Base-by-base conservation (phyloP, 2,329 filamentous ascomycete genomes). In the Fusarium austroafricanum region DNA sequence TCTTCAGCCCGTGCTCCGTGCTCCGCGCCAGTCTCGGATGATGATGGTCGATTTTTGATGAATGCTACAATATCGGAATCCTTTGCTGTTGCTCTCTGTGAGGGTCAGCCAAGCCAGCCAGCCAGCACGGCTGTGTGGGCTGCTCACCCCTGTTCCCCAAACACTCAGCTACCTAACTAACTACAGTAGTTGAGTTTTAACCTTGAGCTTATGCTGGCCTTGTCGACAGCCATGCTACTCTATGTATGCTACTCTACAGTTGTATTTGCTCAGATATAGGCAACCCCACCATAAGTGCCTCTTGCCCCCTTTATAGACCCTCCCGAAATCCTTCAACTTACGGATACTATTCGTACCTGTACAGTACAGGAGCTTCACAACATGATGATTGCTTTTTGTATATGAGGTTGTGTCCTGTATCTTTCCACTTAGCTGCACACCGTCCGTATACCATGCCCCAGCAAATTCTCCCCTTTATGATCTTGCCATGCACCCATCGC, bases 1-100 rank as follows among this genome's bases (percentile, higher is more conserved):
- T 59, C 61, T 61, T 58, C 50, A 65, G 55, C 64, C 51, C 55
- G 53, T 62, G 61, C 54, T 52, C 51, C 60, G 61, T 64, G 44
- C 59, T 46, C 59, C 59, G 52, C 59, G 39, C 59, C 59, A 64
- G 46, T 64, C 59, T 58, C 59, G 61, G 61, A 63, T 64, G 35
- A 63, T 64, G 35, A 64, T 58, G 45, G 47, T 38, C 51, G 49
- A 59, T 61, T 29, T 53, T 31, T 52, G 56, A 59, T 65, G 53
- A 43, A 69, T 47, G 52, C 47, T 38, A 45, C 52, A 26, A 43
- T 26, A 43, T 51, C 23, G 20, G 12, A 29, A 29, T 29, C 47
- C n/a, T 51, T 51, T 51, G 23, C 8, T 51, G n/a, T 10, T 33
- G 3, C 12, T 15, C 4, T 33, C 12, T 33, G 31, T 33, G 31